These are phyloP conservation scores for Zygosaccharomyces kombuchaensis DNA, from an alignment of 805 yeast species.

Conservation along the genomic window DNA sequence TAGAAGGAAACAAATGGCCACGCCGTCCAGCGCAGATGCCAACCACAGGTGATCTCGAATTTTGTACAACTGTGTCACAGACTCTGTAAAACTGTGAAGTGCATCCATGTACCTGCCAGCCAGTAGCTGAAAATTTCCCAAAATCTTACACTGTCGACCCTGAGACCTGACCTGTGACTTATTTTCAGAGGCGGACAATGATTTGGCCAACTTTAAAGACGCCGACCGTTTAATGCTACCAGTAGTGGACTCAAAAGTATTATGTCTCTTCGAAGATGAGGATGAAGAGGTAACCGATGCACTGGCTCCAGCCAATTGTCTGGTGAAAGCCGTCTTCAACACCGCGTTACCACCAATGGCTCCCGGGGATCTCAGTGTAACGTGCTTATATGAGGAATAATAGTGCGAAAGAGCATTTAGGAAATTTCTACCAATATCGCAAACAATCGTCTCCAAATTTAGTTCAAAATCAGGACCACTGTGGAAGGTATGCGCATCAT, in stretches of 20 bases:
- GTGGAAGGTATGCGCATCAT: conserved; percentile 1
- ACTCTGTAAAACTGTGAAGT: conserved; percentile 66
- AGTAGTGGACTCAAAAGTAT: conserved; percentile 32
- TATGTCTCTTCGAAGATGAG: conserved; percentile 9
- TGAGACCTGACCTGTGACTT: conserved; percentile 44
- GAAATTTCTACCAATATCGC: conserved; percentile 66
- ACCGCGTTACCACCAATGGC: conserved; percentile 51
- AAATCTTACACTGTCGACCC: conserved; percentile 72
- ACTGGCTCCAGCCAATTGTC: conserved; percentile 9
- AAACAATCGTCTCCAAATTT: conserved; percentile 57
- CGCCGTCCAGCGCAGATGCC: conserved; percentile 80
- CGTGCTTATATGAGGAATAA: conserved; percentile 70
- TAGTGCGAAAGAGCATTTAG: conserved; percentile 60
- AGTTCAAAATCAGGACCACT: conserved; percentile 14
- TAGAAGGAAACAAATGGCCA: conserved; percentile 61
- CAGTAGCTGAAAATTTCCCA: conserved; percentile 71
- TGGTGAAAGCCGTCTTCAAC: conserved; percentile 34
- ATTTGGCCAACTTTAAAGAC: conserved; percentile 32
- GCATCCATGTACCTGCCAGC: conserved; percentile 79
- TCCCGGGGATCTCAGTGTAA: conserved; percentile 80
- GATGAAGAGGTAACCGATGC: conserved; percentile 6
- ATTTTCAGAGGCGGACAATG: conserved; percentile 32
- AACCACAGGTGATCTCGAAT: conserved; percentile 81
- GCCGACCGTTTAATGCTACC: conserved; percentile 35
- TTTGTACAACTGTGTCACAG: conserved; percentile 53